phyloP scores from a whole-genome alignment of 768 basidiomycete genomes.

The Serendipita sp. region DNA sequence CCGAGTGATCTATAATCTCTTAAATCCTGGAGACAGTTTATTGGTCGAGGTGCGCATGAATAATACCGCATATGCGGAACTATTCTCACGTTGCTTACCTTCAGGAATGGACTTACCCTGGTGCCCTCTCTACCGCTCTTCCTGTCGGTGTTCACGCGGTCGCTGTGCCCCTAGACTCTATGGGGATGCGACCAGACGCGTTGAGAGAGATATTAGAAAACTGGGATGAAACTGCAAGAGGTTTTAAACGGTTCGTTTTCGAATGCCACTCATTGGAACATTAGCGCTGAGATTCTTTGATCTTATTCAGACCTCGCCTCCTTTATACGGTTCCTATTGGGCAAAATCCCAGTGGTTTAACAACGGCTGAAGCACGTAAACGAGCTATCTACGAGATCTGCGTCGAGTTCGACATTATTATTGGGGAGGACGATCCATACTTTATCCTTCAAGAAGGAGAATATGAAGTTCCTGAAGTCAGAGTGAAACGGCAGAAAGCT shows the following conservation, averaged over 20 bases:
- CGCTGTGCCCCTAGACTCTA: slow-evolving; percentile 48
- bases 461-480: slow-evolving; percentile 31
- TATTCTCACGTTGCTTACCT: background rate
- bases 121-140: slow-evolving; percentile 24
- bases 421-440: slow-evolving; percentile 76
- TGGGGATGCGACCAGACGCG: slow-evolving; percentile 48
- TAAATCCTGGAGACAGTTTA: slow-evolving; percentile 46
- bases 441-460: slow-evolving; percentile 50
- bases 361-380: slow-evolving; percentile 47
- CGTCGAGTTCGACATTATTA: slow-evolving; percentile 60
- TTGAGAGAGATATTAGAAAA: slow-evolving; percentile 40
- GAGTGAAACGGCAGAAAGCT: slow-evolving; percentile 12
- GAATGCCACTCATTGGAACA: background rate
- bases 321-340: slow-evolving; percentile 65
- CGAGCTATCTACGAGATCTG: slow-evolving; percentile 65
- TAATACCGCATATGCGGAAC: background rate
- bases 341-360: slow-evolving; percentile 68
- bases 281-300: background rate
- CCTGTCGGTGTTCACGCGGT: slow-evolving; percentile 30
- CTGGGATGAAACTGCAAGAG: slow-evolving; percentile 47
- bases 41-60: slow-evolving; percentile 15
- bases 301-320: slow-evolving; percentile 37
- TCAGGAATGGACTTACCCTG: slow-evolving; percentile 66
- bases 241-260: slow-evolving; percentile 33
- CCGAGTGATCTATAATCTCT: slow-evolving; percentile 41